Evolutionary conservation across 352 stramenopile species (phyloP), one percentile per base, ranked within the genome.

Genomic region (Pythium phragmitis): DNA sequence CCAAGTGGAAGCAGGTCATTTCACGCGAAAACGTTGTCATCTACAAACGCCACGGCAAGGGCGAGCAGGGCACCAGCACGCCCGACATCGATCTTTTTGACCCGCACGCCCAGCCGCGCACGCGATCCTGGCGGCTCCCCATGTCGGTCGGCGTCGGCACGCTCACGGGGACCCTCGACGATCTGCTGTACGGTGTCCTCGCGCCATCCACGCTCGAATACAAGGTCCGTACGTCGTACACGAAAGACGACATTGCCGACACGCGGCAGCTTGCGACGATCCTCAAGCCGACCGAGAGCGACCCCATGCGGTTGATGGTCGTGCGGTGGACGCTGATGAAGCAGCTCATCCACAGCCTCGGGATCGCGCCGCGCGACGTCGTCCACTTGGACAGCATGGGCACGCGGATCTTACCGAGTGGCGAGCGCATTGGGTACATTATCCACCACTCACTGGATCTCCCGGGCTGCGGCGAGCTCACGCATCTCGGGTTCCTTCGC

Each of bases 171-270:
- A 74, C 77, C 12, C 70, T 88, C 19, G 75, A 88, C 36, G 75
- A 84, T 39, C 36, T 84, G 46, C 45, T 88, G 21, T 88, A 83
- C 60, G 79, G 79, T 4, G 64, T 58, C 43, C 74, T 82, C 64
- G 76, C 75, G 65, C 60, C 63, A 16, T 76, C 67, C 5, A 63
- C 80, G 46, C 70, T 79, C 1, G 73, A 82, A 30, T 63, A 72
- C 49, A 72, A 82, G 53, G 77, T 77, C 9, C 77, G 67, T 5
- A 71, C 76, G 49, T 30, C 72, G 7, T 85, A 68, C 52, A 63
- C 75, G 36, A 73, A 72, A 56, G 78, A 78, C 42, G 58, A 68
- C 37, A 60, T 67, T 28, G 42, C 62, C 16, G 79, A 84, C 49
- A 79, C 69, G 46, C 61, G 67, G 6, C 48, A 84, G 50, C 65